These are phyloP conservation scores for Rhynchosporium agropyri DNA, from an alignment of 2,329 filamentous ascomycete genomes.

Conservation along the genomic window DNA sequence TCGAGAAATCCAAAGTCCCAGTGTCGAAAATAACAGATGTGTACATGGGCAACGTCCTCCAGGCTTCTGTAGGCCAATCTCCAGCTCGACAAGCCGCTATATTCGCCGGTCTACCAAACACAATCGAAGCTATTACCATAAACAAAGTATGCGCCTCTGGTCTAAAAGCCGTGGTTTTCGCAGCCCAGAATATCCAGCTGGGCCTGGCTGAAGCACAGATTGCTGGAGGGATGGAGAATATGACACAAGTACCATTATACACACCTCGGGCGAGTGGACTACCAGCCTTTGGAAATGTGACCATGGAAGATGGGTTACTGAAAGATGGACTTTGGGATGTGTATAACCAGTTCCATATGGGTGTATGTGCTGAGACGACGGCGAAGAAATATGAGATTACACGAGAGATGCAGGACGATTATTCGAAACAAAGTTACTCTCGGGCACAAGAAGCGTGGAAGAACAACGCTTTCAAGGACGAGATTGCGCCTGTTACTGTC, in stretches of 20 bases:
- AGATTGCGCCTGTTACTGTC: slow-evolving; percentile 86
- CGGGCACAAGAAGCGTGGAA: slow-evolving; percentile 91
- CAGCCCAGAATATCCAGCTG: slow-evolving; percentile 92
- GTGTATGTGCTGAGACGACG: slow-evolving; percentile 92
- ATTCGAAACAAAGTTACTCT: slow-evolving; percentile 86
- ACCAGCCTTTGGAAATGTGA: slow-evolving; percentile 83
- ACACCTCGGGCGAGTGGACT: slow-evolving; percentile 78
- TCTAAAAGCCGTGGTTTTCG: slow-evolving; percentile 86
- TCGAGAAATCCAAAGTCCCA: slow-evolving; percentile 84
- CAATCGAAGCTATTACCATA: slow-evolving; percentile 85
- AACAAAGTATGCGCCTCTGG: slow-evolving; percentile 99
- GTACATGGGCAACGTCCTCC: slow-evolving; percentile 96
- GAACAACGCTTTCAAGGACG: slow-evolving; percentile 78
- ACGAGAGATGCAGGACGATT: slow-evolving; percentile 86
- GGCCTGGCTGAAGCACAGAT: slow-evolving; percentile 86
- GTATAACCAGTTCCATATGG: slow-evolving; percentile 98
- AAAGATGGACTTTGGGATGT: slow-evolving; percentile 96
- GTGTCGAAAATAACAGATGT: slow-evolving; percentile 82
- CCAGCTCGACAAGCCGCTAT: slow-evolving; percentile 90
- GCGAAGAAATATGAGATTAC: slow-evolving; percentile 84
- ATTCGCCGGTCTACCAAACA: slow-evolving; percentile 81
- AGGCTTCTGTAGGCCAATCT: slow-evolving; percentile 81
- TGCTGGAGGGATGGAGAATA: slow-evolving; percentile 97
- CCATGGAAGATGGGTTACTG: slow-evolving; percentile 87
- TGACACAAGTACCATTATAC: slow-evolving; percentile 93